phyloP scores from a whole-genome alignment of 768 basidiomycete species.

The Termitomyces heimii region DNA sequence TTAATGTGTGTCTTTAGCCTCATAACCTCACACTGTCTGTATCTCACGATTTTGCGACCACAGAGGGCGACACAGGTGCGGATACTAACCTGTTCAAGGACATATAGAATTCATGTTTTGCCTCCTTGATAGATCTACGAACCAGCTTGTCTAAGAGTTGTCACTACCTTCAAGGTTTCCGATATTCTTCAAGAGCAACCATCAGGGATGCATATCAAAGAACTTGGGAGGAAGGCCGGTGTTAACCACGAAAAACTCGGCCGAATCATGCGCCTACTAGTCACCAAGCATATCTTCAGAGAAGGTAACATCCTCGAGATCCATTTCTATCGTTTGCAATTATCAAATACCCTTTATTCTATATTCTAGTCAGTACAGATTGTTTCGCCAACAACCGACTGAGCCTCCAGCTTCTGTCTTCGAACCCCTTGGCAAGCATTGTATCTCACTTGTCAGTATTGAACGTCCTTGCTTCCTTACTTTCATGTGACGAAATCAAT shows the following conservation, averaged over 20 bases:
- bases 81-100: background rate
- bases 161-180: slow-evolving; percentile 27
- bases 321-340: background rate
- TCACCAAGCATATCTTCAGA: background rate
- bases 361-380: too few relatives aligned
- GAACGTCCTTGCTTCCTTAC: background rate
- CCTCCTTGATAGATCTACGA: background rate
- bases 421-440: too few relatives aligned
- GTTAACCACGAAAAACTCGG: background rate
- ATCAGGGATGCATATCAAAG: slow-evolving; percentile 18
- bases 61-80: background rate
- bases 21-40: too few relatives aligned
- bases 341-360: background rate
- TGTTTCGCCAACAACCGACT: too few relatives aligned
- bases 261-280: background rate
- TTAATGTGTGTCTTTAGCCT: background rate
- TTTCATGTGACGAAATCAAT: background rate
- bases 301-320: background rate
- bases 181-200: slow-evolving; percentile 31
- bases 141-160: slow-evolving; percentile 21
- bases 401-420: too few relatives aligned
- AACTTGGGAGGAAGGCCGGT: background rate
- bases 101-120: background rate
- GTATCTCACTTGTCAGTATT: too few relatives aligned
- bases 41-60: background rate